phyloP scores from a whole-genome alignment of 2,329 filamentous ascomycete genomes.

The Arthrobotrys sinensis region DNA sequence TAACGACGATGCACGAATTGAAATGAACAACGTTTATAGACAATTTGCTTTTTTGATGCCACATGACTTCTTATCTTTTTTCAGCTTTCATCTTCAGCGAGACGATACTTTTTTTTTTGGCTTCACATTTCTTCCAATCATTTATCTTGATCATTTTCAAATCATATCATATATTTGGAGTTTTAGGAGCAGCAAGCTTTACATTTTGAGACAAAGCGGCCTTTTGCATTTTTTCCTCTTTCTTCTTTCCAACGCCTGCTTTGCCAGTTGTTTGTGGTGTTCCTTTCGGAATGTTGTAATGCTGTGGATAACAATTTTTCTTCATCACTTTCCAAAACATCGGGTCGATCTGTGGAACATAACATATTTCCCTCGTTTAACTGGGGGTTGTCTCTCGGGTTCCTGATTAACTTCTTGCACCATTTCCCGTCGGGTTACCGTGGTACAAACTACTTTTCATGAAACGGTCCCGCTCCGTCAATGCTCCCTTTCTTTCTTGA shows the following conservation, averaged over 20 bases:
- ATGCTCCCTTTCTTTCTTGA: too few relatives aligned
- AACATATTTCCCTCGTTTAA: background rate
- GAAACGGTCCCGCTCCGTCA: too few relatives aligned
- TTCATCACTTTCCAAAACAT: background rate
- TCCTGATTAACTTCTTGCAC: background rate
- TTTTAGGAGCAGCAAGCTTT: slow-evolving; percentile 20
- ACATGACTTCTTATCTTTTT: slow-evolving; percentile 17
- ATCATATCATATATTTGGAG: slow-evolving; percentile 26
- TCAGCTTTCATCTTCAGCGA: slow-evolving; percentile 29
- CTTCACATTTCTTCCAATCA: slow-evolving; percentile 25
- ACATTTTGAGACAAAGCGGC: slow-evolving; percentile 18
- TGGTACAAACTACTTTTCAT: too few relatives aligned
- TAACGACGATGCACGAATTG: slow-evolving; percentile 24
- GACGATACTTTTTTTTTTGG: background rate
- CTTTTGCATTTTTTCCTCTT: background rate
- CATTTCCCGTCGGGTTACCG: background rate
- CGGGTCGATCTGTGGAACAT: background rate
- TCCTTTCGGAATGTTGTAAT: slow-evolving; percentile 3
- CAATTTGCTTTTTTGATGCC: slow-evolving; percentile 16
- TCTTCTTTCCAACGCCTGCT: slow-evolving; percentile 2
- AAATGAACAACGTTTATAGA: slow-evolving; percentile 44
- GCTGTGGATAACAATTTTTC: background rate
- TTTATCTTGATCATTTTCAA: slow-evolving; percentile 5
- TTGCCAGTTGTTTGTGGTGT: background rate
- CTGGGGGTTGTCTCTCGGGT: background rate